Base-by-base conservation (phyloP, 2,329 filamentous ascomycete species). In the Penicillium hesseltinei region DNA sequence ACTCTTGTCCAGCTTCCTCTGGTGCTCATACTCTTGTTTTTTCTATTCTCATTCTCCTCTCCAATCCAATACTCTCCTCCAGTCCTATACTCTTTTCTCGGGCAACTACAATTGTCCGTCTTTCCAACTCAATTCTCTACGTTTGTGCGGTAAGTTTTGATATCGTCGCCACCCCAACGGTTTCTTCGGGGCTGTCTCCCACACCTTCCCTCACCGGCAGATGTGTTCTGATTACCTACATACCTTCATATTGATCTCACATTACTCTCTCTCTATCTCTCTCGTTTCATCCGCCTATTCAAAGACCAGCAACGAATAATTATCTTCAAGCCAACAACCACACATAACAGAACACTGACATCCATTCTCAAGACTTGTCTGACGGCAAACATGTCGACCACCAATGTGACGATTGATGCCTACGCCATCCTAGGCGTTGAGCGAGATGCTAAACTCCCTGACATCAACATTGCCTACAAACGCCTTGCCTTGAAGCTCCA, bases 401-500 rank as follows among this genome's bases (percentile, higher is more conserved):
- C n/a, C 21, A 5, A 19, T 38, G 21, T 25, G 7, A n/a, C 33
- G 5, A 46, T 59, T 9, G 54, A 73, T 48, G 65, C 63, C 54
- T 75, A 75, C 43, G 56, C 62, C 7, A 55, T 66, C 33, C 63
- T 75, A 9, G 67, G 66, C 2, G 62, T 74, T n/a, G 10, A 58
- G 4, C 54, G 36, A 9, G 25, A 69, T 40, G 66, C 71, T n/a
- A 62, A 61, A 2, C 31, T 64, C 38, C 66, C 69, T 35, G 71
- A 73, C 7, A 74, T 75, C 56, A 72, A 71, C 49, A 61, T 59
- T 29, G 67, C 71, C 3, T 75, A 73, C 61, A 73, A 70, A 38
- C 65, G 54, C 39, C 66, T 75, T n/a, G 71, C 71, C 8, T 57
- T 75, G 27, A 70, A 69, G 45, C 57, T 66, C 49, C 71, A 75